Percentiles rank a stretch among this genome's conserved stretches.
Conservation (phyloP, 768 basidiomycete genomes). For the Boletus edulis region DNA sequence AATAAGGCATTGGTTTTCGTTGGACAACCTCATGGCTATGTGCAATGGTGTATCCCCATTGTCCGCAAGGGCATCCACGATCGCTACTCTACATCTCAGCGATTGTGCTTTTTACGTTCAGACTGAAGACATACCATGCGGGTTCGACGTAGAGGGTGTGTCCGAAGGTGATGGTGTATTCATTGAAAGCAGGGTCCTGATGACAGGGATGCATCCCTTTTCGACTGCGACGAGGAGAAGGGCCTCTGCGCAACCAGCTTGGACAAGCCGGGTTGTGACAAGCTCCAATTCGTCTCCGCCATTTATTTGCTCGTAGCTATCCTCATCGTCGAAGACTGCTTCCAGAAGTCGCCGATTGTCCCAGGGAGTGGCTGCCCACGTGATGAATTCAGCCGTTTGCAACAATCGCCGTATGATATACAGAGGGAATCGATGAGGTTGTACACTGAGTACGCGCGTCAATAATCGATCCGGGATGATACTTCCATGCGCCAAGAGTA, state of each 20-base stretch:
- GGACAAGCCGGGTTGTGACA: neutral
- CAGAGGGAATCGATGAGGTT: constrained; percentile 1
- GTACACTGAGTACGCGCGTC: neutral
- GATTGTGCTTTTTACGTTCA: rapidly evolving
- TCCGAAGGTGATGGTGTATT: neutral
- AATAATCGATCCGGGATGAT: neutral
- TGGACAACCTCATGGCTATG: neutral
- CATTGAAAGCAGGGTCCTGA: neutral
- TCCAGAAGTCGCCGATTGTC: constrained; percentile 2
- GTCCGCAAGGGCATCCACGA: neutral
- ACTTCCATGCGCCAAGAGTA: constrained; percentile 1
- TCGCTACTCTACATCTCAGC: neutral
- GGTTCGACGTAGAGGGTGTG: neutral
- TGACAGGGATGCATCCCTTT: neutral
- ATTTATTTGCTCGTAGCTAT: neutral
- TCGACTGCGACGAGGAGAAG: constrained; percentile 2
- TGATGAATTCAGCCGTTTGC: neutral
- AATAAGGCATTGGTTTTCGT: constrained; percentile 2
- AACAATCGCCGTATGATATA: constrained; percentile 1
- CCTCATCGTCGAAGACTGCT: neutral
- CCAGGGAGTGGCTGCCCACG: neutral
- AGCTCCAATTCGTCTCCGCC: neutral
- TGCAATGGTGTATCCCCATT: constrained; percentile 12
- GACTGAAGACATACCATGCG: neutral
- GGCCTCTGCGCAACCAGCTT: neutral